A percentile compares a stretch with the other conserved stretches of the same genome.
phyloP scores from a whole-genome alignment of 208 protist species.

The Acanthamoeba lenticulata region DNA sequence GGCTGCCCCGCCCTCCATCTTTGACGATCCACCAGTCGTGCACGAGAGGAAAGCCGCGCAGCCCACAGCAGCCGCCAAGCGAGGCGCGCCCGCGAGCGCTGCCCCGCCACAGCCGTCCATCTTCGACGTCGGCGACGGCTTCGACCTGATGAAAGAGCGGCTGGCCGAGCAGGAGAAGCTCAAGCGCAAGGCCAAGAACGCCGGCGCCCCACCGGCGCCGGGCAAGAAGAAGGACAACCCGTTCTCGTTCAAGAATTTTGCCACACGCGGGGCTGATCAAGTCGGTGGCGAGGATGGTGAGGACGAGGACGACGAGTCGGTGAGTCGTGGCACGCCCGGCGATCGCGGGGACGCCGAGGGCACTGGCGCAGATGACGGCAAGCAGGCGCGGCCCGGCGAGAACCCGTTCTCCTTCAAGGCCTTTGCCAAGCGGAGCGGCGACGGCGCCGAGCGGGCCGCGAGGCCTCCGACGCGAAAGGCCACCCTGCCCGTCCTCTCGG shows the following conservation, averaged over 20 bases:
- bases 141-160: constrained; percentile 42
- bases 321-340: not conserved
- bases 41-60: not conserved
- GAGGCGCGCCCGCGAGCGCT: not conserved
- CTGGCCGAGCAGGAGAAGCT: constrained; percentile 39
- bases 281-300: not conserved
- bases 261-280: not conserved
- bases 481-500: not conserved
- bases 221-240: constrained; percentile 52
- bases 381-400: not conserved
- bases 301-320: not conserved
- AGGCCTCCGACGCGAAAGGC: too few species aligned
- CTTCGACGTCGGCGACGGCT: not conserved
- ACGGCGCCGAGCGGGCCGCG: too few species aligned
- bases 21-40: not conserved
- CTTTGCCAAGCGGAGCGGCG: constrained; percentile 41
- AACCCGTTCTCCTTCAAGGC: constrained; percentile 61
- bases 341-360: not conserved
- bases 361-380: not conserved
- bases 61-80: not conserved
- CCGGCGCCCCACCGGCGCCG: too few species aligned
- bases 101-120: not conserved
- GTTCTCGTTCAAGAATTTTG: constrained; percentile 63
- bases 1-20: not conserved
- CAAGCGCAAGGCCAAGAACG: constrained; percentile 40